A percentile compares a stretch with the other conserved stretches of the same genome.
Conservation (phyloP, 768 basidiomycete species). For the Pholiota microspora region DNA sequence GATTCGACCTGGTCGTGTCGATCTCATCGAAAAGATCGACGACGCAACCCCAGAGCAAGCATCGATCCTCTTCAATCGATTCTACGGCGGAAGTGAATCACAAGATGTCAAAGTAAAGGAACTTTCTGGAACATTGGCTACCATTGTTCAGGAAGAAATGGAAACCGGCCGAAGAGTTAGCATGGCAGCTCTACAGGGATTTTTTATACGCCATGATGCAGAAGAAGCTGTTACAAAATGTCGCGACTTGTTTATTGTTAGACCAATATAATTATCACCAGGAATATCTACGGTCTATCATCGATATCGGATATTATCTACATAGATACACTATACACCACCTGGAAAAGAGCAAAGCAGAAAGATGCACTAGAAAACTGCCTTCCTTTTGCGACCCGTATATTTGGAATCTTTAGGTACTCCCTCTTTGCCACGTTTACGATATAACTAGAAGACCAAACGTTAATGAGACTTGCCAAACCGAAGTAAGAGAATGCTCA, state of each 20-base stretch:
- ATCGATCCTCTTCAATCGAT: slow-evolving; percentile 70
- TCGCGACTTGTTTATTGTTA: slow-evolving; percentile 40
- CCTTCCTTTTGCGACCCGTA: slow-evolving; percentile 86
- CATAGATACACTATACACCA: background rate
- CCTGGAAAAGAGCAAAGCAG: background rate
- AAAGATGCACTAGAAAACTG: slow-evolving; percentile 57
- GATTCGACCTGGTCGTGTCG: slow-evolving; percentile 94
- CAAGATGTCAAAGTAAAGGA: slow-evolving; percentile 33
- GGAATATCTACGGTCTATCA: background rate
- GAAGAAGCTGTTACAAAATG: slow-evolving; percentile 52
- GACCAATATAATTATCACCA: slow-evolving; percentile 18
- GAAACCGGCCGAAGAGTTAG: slow-evolving; percentile 62
- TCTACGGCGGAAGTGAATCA: slow-evolving; percentile 60
- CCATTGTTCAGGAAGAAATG: slow-evolving; percentile 53
- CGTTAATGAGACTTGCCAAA: too few species aligned
- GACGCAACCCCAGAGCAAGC: slow-evolving; percentile 87
- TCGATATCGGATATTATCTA: background rate
- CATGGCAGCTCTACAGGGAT: slow-evolving; percentile 95
- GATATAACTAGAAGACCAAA: slow-evolving; percentile 58
- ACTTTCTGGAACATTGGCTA: slow-evolving; percentile 52
- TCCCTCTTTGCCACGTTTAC: slow-evolving; percentile 78
- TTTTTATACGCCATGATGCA: slow-evolving; percentile 80
- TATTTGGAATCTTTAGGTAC: slow-evolving; percentile 88
- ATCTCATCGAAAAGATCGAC: slow-evolving; percentile 78
- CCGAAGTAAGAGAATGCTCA: slow-evolving; percentile 26